Percentiles rank a stretch among this genome's conserved stretches.
These are phyloP conservation scores for Calvatia gigantea DNA, from an alignment of 768 basidiomycete species.

Conservation along the genomic window DNA sequence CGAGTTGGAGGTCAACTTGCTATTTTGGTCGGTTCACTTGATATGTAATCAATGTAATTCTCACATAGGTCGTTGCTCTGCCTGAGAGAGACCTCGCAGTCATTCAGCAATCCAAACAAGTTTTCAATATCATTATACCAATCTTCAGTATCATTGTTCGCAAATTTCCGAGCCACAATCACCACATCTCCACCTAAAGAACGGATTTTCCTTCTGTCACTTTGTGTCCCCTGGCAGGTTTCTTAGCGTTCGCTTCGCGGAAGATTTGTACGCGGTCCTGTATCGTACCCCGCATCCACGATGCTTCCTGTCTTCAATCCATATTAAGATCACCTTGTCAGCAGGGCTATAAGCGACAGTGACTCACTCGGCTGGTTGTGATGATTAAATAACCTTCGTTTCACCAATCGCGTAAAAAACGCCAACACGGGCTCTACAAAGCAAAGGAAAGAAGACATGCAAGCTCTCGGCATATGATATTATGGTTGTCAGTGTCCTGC, in stretches of 20 bases:
- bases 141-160: not conserved
- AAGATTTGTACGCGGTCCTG: not conserved
- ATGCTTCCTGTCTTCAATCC: not conserved
- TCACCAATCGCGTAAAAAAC: constrained; percentile 1
- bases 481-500: not conserved
- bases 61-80: too few relatives aligned
- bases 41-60: too few relatives aligned
- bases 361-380: not conserved
- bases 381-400: not conserved
- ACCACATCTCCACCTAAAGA: not conserved
- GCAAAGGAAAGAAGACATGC: not conserved
- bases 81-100: too few relatives aligned
- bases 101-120: not conserved
- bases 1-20: too few relatives aligned
- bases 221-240: not conserved
- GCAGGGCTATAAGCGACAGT: not conserved
- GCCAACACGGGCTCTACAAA: not conserved
- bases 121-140: too few relatives aligned
- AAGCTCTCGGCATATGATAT: not conserved
- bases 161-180: not conserved
- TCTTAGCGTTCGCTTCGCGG: not conserved
- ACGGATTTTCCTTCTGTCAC: not conserved
- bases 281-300: not conserved
- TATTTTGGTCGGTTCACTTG: too few relatives aligned
- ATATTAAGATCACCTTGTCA: not conserved